Evolutionary conservation across 2,329 filamentous ascomycete genomes (phyloP).

Genomic region (Aspergillus melleus): DNA sequence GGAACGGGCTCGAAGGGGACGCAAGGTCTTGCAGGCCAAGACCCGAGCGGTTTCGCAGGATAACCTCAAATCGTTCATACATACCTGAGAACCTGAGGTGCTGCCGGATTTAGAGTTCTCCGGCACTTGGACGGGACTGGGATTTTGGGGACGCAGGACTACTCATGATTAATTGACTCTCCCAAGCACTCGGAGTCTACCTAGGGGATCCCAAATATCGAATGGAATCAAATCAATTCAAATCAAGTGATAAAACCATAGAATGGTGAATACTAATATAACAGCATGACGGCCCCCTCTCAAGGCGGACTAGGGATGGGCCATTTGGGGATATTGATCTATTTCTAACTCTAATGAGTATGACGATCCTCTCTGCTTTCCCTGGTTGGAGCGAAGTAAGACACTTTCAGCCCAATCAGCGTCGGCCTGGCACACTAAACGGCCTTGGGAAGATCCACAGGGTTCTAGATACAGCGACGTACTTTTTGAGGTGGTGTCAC

Average conservation of each 20-base stretch:
- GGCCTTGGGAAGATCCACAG: neutral
- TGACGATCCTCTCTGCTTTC: neutral
- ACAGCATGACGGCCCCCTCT: neutral
- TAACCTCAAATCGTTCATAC: neutral
- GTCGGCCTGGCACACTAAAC: neutral
- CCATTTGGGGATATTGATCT: neutral
- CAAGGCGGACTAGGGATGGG: neutral
- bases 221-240: no score
- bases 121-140: neutral
- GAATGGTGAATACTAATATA: neutral
- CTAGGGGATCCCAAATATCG: neutral
- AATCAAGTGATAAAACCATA: no score
- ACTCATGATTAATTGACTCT: no score
- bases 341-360: neutral
- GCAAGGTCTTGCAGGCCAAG: slow-evolving; percentile 21
- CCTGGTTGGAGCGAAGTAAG: neutral
- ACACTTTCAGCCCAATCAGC: neutral
- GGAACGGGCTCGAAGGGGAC: slow-evolving; percentile 18
- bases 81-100: neutral
- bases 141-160: neutral
- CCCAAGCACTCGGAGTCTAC: no score
- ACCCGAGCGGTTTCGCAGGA: slow-evolving; percentile 16
- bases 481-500: neutral
- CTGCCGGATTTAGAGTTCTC: neutral
- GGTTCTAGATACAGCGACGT: neutral